Conservation (phyloP, 139 green algal genomes). For the Mychonastes homosphaera region DNA sequence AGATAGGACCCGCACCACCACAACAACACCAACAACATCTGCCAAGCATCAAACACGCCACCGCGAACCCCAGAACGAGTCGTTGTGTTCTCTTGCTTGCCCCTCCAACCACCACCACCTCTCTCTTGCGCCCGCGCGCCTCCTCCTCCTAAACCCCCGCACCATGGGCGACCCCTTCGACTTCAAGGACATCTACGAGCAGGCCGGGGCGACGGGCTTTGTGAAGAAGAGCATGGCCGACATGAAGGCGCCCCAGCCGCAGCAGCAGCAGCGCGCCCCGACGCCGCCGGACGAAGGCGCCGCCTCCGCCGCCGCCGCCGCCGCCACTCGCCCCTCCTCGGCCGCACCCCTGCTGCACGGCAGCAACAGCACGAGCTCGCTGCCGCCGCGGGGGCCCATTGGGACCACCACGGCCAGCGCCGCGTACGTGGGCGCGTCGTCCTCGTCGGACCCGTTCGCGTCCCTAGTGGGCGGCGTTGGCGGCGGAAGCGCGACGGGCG, state of each 20-base stretch:
- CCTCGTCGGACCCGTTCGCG: not conserved
- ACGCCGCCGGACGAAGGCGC: not conserved
- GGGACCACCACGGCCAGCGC: not conserved
- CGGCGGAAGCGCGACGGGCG: no score
- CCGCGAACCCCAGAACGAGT: no score
- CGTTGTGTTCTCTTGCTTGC: no score
- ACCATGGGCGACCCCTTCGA: conserved; percentile 22
- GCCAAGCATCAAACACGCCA: not conserved
- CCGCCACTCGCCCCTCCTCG: not conserved
- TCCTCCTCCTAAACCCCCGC: not conserved
- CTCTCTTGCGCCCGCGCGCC: not conserved
- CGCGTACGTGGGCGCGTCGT: not conserved
- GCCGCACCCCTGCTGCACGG: not conserved
- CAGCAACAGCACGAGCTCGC: not conserved
- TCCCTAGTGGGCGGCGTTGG: not conserved
- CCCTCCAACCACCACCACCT: not conserved
- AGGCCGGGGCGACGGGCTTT: conserved; percentile 22
- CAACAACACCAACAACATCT: not conserved
- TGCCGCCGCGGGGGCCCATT: not conserved
- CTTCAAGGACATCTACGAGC: conserved; percentile 31
- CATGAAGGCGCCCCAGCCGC: conserved; percentile 16
- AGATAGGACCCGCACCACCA: not conserved
- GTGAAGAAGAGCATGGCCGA: conserved; percentile 30
- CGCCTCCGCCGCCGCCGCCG: not conserved
- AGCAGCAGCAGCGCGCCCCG: not conserved